Evolutionary conservation across 192 early-diverging fungal genomes (phyloP).

Genomic region (Phlyctochytrium planicorne): DNA sequence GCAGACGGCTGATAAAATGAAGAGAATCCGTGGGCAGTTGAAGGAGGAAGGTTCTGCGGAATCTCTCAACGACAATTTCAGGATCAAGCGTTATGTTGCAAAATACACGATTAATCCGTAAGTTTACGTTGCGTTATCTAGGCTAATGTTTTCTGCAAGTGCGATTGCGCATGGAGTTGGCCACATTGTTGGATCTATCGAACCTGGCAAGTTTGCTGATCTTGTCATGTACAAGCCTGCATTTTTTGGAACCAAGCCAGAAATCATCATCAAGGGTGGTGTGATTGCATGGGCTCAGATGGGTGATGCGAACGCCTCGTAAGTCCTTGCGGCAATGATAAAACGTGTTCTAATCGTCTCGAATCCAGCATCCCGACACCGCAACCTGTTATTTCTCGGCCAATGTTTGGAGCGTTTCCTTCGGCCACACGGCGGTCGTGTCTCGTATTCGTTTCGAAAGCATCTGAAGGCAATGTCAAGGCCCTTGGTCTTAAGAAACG

Average conservation of each 20-base stretch:
- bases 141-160: constrained; percentile 29
- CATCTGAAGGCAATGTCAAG: constrained; percentile 55
- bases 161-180: constrained; percentile 85
- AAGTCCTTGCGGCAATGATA: constrained; percentile 16
- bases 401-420: constrained; percentile 80
- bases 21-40: constrained; percentile 58
- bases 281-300: constrained; percentile 81
- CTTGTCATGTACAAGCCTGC: constrained; percentile 81
- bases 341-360: not conserved
- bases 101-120: constrained; percentile 98
- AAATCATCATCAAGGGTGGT: constrained; percentile 86
- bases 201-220: constrained; percentile 93
- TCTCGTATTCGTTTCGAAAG: constrained; percentile 80
- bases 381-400: constrained; percentile 80
- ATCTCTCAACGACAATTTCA: constrained; percentile 77
- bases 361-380: constrained; percentile 79
- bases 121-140: constrained; percentile 38
- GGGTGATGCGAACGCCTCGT: constrained; percentile 92
- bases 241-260: constrained; percentile 88
- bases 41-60: constrained; percentile 18
- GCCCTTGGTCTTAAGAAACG: constrained; percentile 70
- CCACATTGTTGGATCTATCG: constrained; percentile 89
- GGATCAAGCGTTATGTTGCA: constrained; percentile 87
- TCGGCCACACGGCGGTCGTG: constrained; percentile 59
- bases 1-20: constrained; percentile 97